Evolutionary conservation across 208 protist species (phyloP).

Genomic region (Zelonia costaricensis): DNA sequence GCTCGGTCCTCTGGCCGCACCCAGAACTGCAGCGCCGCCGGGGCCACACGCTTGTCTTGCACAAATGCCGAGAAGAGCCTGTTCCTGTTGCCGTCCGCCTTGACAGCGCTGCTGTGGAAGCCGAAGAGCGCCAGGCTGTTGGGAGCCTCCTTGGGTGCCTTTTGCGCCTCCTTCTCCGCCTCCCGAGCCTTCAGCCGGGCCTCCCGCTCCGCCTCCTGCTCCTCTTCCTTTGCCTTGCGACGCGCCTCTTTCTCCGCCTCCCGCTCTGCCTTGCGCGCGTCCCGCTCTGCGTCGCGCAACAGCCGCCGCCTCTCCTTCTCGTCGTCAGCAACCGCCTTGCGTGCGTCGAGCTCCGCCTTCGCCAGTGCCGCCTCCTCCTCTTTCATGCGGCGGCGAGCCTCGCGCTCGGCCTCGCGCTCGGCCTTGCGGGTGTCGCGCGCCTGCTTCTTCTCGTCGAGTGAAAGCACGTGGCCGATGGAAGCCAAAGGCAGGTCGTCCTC

Average conservation of each 20-base stretch:
- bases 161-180: slow-evolving; percentile 20
- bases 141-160: slow-evolving; percentile 12
- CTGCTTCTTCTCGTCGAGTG: slow-evolving; percentile 13
- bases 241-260: slow-evolving; percentile 26
- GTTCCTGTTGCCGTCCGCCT: slow-evolving; percentile 37
- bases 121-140: slow-evolving; percentile 63
- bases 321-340: slow-evolving; percentile 16
- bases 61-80: slow-evolving; percentile 79
- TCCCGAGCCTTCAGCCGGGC: slow-evolving; percentile 24
- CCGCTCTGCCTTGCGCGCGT: slow-evolving; percentile 20
- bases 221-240: slow-evolving; percentile 26
- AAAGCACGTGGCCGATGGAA: slow-evolving; percentile 10
- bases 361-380: slow-evolving; percentile 15
- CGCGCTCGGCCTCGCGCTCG: slow-evolving; percentile 21
- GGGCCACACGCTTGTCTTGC: slow-evolving; percentile 75
- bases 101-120: slow-evolving; percentile 51
- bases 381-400: slow-evolving; percentile 22
- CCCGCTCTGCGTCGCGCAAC: slow-evolving; percentile 20
- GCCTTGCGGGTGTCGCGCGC: slow-evolving; percentile 14
- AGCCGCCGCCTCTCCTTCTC: slow-evolving; percentile 14
- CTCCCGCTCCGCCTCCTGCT: slow-evolving; percentile 23
- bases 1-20: slow-evolving; percentile 6
- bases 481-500: slow-evolving; percentile 22
- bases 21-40: slow-evolving; percentile 69
- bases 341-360: slow-evolving; percentile 17